Evolutionary conservation across 257 asterid genomes (phyloP).

Genomic region (Galeopsis tetrahit): DNA sequence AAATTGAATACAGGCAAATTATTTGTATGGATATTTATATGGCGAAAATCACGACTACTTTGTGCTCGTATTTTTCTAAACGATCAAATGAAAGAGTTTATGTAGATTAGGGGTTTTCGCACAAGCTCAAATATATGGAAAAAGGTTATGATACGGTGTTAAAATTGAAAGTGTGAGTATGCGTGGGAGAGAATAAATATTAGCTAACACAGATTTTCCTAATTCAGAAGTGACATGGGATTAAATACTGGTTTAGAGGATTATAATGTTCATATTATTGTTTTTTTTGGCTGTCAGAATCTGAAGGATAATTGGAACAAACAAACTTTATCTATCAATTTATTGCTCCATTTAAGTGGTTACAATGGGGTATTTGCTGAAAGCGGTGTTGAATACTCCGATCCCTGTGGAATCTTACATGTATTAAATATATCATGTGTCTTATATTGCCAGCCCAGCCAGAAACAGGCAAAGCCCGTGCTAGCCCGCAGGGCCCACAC

Average conservation of each 20-base stretch:
- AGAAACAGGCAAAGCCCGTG: no score
- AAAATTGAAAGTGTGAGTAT: background rate
- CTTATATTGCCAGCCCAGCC: no score
- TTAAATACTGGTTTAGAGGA: background rate
- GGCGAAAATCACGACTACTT: background rate
- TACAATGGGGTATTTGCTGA: no score
- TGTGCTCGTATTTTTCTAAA: background rate
- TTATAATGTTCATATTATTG: no score
- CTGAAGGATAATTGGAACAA: no score
- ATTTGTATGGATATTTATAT: background rate
- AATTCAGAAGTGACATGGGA: background rate
- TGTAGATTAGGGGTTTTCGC: constrained; percentile 3
- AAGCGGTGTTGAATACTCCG: no score
- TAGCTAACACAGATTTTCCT: background rate
- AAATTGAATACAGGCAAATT: background rate
- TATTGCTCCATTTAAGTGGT: no score
- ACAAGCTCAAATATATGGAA: background rate
- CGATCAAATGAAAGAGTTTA: background rate
- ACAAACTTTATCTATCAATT: no score
- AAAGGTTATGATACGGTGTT: background rate
- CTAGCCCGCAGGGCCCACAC: no score
- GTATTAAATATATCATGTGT: no score
- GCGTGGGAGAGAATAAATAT: background rate
- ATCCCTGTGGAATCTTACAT: no score
- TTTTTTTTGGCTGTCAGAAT: no score